These are phyloP conservation scores for Leccinum arenicola DNA, from an alignment of 768 basidiomycete genomes.

Conservation along the genomic window DNA sequence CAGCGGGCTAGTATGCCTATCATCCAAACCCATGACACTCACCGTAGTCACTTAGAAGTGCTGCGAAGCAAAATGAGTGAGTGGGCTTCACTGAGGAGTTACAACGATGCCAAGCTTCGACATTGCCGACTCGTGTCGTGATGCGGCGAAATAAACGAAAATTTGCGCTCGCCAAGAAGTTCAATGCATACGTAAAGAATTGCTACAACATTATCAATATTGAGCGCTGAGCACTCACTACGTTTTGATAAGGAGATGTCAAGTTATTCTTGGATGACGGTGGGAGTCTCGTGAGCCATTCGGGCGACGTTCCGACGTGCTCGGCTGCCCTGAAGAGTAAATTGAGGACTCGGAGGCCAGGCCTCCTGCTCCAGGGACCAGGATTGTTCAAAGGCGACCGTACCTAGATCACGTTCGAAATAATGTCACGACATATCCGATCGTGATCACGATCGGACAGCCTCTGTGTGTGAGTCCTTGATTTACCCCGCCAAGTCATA, in stretches of 20 bases:
- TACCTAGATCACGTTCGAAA: too few relatives aligned
- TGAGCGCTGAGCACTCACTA: neutral
- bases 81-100: neutral
- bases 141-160: neutral
- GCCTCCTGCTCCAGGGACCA: too few relatives aligned
- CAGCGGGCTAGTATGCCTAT: neutral
- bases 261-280: neutral
- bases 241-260: neutral
- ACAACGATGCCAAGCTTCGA: neutral
- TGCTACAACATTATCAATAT: neutral
- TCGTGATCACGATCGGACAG: neutral
- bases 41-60: neutral
- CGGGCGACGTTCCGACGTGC: neutral
- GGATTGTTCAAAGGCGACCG: too few relatives aligned
- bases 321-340: neutral
- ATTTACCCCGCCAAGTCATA: neutral
- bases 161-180: neutral
- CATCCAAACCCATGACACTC: constrained; percentile 1
- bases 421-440: too few relatives aligned
- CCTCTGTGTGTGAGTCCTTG: neutral
- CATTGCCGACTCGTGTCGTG: neutral
- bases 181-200: neutral
- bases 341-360: neutral
- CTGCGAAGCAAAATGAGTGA: neutral
- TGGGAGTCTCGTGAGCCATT: neutral